Evolutionary conservation across 495 filamentous ascomycete species (phyloP).

Genomic region (Neurospora discreta): DNA sequence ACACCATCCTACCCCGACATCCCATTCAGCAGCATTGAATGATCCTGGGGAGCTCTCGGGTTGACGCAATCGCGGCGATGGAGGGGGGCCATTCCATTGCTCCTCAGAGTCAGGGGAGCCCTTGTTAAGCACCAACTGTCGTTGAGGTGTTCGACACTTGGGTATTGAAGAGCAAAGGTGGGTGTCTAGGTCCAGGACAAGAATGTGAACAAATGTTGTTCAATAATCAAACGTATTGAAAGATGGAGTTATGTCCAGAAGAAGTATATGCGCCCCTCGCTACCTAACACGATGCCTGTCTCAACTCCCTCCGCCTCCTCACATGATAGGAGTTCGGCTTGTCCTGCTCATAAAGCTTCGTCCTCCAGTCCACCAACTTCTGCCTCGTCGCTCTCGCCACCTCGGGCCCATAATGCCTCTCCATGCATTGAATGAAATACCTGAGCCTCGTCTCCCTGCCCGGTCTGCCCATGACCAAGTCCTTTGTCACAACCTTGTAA

Average conservation of each 20-base stretch:
- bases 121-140: background rate
- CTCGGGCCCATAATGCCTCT: constrained; percentile 18
- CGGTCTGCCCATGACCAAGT: constrained; percentile 22
- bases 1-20: background rate
- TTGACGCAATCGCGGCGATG: background rate
- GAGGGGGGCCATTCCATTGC: background rate
- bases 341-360: background rate
- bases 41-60: background rate
- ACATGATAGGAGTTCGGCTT: background rate
- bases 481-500: constrained; percentile 25
- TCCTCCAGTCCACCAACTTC: background rate
- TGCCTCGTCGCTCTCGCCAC: constrained; percentile 6
- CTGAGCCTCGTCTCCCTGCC: constrained; percentile 25
- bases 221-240: background rate
- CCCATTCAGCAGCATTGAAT: background rate
- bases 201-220: no score
- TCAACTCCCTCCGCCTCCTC: background rate
- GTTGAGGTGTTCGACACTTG: background rate
- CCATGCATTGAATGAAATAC: constrained; percentile 28
- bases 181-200: no score
- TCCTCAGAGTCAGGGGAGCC: background rate
- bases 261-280: background rate
- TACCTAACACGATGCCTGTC: background rate
- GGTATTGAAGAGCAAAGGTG: background rate
- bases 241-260: background rate